These are phyloP conservation scores for Candida coquimbonensis DNA, from an alignment of 805 yeast genomes.

Conservation along the genomic window DNA sequence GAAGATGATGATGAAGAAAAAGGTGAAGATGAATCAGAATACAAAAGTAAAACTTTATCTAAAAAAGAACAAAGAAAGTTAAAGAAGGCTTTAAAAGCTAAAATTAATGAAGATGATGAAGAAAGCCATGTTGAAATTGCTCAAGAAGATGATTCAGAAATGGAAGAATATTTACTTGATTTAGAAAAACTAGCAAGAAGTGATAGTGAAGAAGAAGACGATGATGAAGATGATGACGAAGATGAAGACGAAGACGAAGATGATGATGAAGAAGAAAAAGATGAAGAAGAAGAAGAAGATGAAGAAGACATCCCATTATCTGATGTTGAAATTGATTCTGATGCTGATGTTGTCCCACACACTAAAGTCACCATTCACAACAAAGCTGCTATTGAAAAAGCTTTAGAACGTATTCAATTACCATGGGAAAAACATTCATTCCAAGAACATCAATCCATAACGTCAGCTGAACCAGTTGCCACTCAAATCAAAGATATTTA, in stretches of 20 bases:
- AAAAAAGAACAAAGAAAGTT: constrained; percentile 57
- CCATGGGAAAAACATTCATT: constrained; percentile 60
- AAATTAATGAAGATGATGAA: constrained; percentile 16
- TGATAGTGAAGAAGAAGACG: constrained; percentile 34
- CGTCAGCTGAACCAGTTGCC: constrained; percentile 54
- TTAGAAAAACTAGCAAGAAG: constrained; percentile 49
- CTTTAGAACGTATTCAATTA: constrained; percentile 58
- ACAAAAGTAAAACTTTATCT: constrained; percentile 46
- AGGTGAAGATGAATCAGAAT: constrained; percentile 21
- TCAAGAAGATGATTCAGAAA: constrained; percentile 38
- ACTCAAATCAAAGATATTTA: constrained; percentile 75
- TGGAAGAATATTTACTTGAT: constrained; percentile 40
- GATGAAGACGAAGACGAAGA: constrained; percentile 36
- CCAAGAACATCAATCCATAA: constrained; percentile 75
- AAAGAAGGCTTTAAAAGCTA: constrained; percentile 35
- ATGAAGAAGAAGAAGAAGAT: constrained; percentile 55
- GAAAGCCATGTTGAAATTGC: constrained; percentile 32
- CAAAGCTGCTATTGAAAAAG: constrained; percentile 68
- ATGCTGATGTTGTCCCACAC: constrained; percentile 90
- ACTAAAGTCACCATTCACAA: constrained; percentile 87
- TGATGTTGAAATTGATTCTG: constrained; percentile 88
- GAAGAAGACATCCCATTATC: constrained; percentile 83
- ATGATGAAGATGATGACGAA: constrained; percentile 33
- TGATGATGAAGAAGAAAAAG: constrained; percentile 39
- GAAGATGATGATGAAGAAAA: constrained; percentile 13